These are phyloP conservation scores for Lyophyllum semitale DNA, from an alignment of 768 basidiomycete species.

Conservation along the genomic window DNA sequence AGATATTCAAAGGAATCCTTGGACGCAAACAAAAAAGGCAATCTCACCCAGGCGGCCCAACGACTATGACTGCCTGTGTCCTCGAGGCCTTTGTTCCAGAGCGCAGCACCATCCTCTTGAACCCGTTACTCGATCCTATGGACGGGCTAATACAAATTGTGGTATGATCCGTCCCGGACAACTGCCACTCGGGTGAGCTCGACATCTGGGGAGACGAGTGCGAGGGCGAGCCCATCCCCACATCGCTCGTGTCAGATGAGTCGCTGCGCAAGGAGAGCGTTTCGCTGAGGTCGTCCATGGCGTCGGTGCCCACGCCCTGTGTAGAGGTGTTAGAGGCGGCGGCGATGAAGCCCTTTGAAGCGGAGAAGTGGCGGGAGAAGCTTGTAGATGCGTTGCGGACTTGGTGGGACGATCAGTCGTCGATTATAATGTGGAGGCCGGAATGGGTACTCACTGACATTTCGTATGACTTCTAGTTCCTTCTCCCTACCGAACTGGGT, in stretches of 20 bases:
- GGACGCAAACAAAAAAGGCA: background rate
- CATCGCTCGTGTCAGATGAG: conserved; percentile 22
- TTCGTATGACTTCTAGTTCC: conserved; percentile 67
- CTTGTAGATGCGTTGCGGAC: conserved; percentile 56
- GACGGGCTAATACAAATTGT: conserved; percentile 33
- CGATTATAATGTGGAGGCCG: background rate
- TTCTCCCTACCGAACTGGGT: conserved; percentile 68
- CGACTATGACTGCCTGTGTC: conserved; percentile 62
- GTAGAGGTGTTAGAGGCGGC: conserved; percentile 34
- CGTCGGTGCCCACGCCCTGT: conserved; percentile 26
- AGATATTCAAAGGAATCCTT: too few relatives aligned
- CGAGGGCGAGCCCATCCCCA: background rate
- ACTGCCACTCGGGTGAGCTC: conserved; percentile 17
- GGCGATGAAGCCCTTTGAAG: conserved; percentile 41
- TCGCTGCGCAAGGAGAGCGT: conserved; percentile 47
- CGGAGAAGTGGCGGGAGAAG: conserved; percentile 56
- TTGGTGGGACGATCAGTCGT: conserved; percentile 11
- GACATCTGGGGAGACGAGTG: background rate
- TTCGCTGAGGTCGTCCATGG: conserved; percentile 42
- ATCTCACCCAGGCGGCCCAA: conserved; percentile 63
- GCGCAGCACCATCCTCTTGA: conserved; percentile 46
- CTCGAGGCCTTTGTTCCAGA: conserved; percentile 43
- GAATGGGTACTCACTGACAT: conserved; percentile 53
- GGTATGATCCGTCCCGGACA: conserved; percentile 26
- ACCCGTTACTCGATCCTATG: conserved; percentile 39